A percentile compares a stretch with the other conserved stretches of the same genome.
These are phyloP conservation scores for Penicillium coffeae DNA, from an alignment of 495 filamentous ascomycete species.

Conservation along the genomic window DNA sequence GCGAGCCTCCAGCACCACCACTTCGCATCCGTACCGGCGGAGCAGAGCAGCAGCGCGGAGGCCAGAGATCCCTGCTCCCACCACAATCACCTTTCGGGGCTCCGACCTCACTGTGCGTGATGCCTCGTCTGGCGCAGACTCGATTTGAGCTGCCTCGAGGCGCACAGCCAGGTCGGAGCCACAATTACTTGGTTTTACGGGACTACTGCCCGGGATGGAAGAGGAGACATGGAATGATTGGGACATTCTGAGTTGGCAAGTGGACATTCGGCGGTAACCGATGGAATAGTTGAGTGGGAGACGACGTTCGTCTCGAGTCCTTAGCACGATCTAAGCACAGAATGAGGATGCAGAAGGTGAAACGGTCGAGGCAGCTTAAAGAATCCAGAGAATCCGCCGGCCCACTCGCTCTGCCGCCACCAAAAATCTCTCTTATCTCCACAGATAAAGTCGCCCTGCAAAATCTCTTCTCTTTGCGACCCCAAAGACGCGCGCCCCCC, in stretches of 20 bases:
- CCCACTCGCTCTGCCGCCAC: neutral
- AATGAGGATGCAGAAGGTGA: neutral
- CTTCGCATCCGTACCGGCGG: constrained; percentile 15
- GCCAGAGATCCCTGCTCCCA: constrained; percentile 22
- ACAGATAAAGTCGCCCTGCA: neutral
- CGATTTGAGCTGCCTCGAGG: constrained; percentile 14
- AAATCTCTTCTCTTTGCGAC: neutral
- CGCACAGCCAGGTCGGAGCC: constrained; percentile 21
- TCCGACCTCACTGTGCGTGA: constrained; percentile 19
- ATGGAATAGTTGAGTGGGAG: neutral
- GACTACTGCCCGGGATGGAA: constrained; percentile 7
- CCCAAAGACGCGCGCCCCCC: no score
- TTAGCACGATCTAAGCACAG: neutral
- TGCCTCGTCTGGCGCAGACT: constrained; percentile 14
- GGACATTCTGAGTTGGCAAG: constrained; percentile 23
- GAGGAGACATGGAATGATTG: constrained; percentile 18
- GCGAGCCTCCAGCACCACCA: constrained; percentile 23
- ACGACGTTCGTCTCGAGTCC: no score
- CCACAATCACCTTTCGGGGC: constrained; percentile 23
- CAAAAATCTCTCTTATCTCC: neutral
- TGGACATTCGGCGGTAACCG: constrained; percentile 15
- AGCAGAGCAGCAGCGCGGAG: constrained; percentile 19
- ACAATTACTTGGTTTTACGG: constrained; percentile 22
- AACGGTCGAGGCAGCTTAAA: neutral
- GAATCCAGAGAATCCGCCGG: no score